Evolutionary conservation across 1,284 basidiomycete genomes (phyloP).

Genomic region (Irpex sp.): DNA sequence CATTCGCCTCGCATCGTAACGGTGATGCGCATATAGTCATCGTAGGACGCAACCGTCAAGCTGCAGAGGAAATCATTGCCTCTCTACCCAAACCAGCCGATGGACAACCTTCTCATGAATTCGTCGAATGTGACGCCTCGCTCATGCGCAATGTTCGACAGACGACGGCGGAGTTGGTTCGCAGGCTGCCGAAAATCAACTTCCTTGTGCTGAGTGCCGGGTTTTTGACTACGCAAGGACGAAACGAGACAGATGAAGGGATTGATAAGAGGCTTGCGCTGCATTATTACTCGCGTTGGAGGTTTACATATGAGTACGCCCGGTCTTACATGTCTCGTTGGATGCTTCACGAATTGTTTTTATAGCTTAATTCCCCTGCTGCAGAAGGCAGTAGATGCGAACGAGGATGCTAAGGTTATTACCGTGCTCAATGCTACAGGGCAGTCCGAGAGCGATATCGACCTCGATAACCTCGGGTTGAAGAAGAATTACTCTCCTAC

Average conservation of each 20-base stretch:
- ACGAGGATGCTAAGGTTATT: constrained; percentile 26
- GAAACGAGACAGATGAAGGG: constrained; percentile 28
- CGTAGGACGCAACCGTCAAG: constrained; percentile 30
- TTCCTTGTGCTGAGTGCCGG: constrained; percentile 32
- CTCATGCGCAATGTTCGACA: constrained; percentile 31
- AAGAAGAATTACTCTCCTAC: constrained; percentile 23
- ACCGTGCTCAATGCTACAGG: constrained; percentile 19
- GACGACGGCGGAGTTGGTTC: constrained; percentile 23
- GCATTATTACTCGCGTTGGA: constrained; percentile 29
- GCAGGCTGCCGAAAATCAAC: constrained; percentile 30
- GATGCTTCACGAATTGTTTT: not conserved
- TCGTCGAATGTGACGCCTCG: constrained; percentile 33
- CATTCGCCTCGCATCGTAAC: constrained; percentile 28
- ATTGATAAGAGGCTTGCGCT: constrained; percentile 25
- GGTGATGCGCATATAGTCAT: constrained; percentile 34
- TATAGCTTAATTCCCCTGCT: constrained; percentile 22
- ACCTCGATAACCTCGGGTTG: constrained; percentile 32
- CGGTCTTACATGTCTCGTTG: not conserved
- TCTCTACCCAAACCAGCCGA: constrained; percentile 24
- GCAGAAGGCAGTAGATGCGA: constrained; percentile 21
- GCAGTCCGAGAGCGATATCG: constrained; percentile 18
- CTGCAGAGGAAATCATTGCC: constrained; percentile 34
- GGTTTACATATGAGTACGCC: constrained; percentile 23
- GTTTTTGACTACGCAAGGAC: constrained; percentile 23
- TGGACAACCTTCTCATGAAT: constrained; percentile 26